A percentile compares a stretch with the other conserved stretches of the same genome.
Evolutionary conservation across 257 asterid genomes (phyloP).

Genomic region (Solanum rostratum): DNA sequence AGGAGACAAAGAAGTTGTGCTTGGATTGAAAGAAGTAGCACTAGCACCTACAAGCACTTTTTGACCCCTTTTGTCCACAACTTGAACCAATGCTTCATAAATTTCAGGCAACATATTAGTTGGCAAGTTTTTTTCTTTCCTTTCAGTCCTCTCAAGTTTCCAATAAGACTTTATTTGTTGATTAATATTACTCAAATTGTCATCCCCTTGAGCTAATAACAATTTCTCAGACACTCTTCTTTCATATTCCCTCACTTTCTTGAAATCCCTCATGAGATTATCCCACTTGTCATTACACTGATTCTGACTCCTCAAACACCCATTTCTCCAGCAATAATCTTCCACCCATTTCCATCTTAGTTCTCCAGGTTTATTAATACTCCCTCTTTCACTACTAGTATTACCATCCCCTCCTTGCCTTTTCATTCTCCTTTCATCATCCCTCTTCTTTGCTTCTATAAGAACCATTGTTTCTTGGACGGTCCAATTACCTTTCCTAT

Average conservation of each 20-base stretch:
- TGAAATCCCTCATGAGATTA: slow-evolving; percentile 89
- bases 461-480: slow-evolving; percentile 74
- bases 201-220: neutral
- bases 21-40: neutral
- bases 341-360: slow-evolving; percentile 97
- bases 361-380: slow-evolving; percentile 52
- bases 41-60: slow-evolving; percentile 4
- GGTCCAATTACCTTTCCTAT: slow-evolving; percentile 94
- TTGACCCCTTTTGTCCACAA: slow-evolving; percentile 42
- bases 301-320: slow-evolving; percentile 76
- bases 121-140: slow-evolving; percentile 68
- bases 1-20: slow-evolving; percentile 15
- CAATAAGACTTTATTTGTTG: slow-evolving; percentile 40
- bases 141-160: slow-evolving; percentile 66
- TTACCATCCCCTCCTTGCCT: slow-evolving; percentile 32
- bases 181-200: neutral
- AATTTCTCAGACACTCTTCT: slow-evolving; percentile 11
- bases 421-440: slow-evolving; percentile 72
- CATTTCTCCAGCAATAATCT: slow-evolving; percentile 75
- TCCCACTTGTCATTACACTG: slow-evolving; percentile 98
- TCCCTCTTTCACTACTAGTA: slow-evolving; percentile 19
- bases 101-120: slow-evolving; percentile 71
- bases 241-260: slow-evolving; percentile 72
- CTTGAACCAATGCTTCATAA: slow-evolving; percentile 61
- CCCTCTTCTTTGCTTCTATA: slow-evolving; percentile 83